These are phyloP conservation scores for Urostyla sp. DNA, from an alignment of 73 alveolate genomes.

Conservation along the genomic window DNA sequence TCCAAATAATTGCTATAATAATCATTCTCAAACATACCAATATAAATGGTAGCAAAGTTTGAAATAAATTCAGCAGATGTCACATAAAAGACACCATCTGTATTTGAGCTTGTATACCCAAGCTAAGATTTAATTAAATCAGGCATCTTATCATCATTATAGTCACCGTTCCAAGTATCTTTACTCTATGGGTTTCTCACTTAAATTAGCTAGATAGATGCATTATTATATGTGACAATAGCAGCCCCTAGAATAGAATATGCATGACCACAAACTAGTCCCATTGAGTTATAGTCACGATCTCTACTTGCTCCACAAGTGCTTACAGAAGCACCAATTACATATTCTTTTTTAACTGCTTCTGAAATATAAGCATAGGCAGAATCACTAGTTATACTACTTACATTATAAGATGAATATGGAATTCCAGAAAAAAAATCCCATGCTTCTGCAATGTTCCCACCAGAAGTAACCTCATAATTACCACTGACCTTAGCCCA, in stretches of 20 bases:
- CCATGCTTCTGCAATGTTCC: background rate
- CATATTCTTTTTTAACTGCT: background rate
- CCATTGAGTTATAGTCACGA: background rate
- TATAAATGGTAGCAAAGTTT: background rate
- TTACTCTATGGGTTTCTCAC: conserved; percentile 20
- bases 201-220: background rate
- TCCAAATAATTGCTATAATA: background rate
- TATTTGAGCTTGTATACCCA: background rate
- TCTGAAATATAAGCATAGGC: background rate
- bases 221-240: background rate
- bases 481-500: conserved; percentile 94
- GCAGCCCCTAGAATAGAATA: background rate
- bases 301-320: background rate
- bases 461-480: conserved; percentile 72
- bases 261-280: conserved; percentile 4
- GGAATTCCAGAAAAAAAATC: background rate
- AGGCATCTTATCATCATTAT: background rate
- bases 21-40: background rate
- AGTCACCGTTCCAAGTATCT: conserved; percentile 4
- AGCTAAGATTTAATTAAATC: too few relatives aligned
- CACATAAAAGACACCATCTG: conserved; percentile 4
- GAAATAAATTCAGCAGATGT: background rate
- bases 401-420: background rate
- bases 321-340: background rate
- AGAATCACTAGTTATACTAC: background rate